These are phyloP conservation scores for Simmondsia chinensis DNA, from an alignment of 148 eudicot species.

Conservation along the genomic window DNA sequence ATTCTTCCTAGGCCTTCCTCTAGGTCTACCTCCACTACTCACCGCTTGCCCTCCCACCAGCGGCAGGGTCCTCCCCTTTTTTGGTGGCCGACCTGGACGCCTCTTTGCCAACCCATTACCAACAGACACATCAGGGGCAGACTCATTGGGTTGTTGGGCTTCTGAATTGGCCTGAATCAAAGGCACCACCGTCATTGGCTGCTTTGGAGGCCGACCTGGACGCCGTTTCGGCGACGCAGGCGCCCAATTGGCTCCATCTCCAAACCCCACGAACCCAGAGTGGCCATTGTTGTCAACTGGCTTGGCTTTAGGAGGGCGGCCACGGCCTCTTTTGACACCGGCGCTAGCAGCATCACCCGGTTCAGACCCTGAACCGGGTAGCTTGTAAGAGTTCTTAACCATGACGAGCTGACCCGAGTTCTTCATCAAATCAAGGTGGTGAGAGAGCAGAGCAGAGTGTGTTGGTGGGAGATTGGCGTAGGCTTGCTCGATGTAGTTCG, in stretches of 20 bases:
- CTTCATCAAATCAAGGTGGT: conserved; percentile 47
- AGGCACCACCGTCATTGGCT: conserved; percentile 12
- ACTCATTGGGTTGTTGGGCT: not conserved
- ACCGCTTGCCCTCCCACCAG: not conserved
- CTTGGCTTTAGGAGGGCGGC: conserved; percentile 57
- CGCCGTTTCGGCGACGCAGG: conserved; percentile 26
- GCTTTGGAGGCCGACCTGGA: conserved; percentile 44
- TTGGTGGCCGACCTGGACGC: conserved; percentile 21
- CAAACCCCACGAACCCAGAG: not conserved
- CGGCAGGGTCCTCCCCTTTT: not conserved
- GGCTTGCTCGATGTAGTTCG: conserved; percentile 46
- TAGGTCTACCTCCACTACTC: conserved; percentile 13
- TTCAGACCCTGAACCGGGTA: conserved; percentile 10
- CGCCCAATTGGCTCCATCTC: conserved; percentile 1
- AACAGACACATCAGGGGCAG: not conserved
- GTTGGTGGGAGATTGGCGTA: conserved; percentile 51
- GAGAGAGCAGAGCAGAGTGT: conserved; percentile 59
- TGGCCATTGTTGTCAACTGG: not conserved
- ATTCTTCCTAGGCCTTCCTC: conserved; percentile 58
- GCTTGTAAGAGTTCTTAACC: conserved; percentile 58
- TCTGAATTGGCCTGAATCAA: conserved; percentile 10
- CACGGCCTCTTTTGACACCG: conserved; percentile 38
- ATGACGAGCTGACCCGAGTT: conserved; percentile 40
- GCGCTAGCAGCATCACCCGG: conserved; percentile 24
- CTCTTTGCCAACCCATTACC: not conserved